phyloP scores from a whole-genome alignment of 2,329 filamentous ascomycete genomes.

The Claviceps humidiphila region DNA sequence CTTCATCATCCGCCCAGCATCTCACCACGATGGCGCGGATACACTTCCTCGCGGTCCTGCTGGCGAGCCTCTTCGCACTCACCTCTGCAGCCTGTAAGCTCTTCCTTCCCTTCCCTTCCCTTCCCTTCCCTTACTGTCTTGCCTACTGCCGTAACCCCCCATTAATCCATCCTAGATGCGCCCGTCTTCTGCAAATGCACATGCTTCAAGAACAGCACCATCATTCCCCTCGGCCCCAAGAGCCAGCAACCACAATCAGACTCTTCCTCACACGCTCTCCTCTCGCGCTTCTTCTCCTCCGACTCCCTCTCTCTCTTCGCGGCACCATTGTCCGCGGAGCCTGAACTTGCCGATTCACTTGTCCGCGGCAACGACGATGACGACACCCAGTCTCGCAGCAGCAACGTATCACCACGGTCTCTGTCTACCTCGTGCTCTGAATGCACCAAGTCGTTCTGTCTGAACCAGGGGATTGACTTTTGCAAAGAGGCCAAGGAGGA shows the following conservation, averaged over 20 bases:
- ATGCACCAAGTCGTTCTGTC: slow-evolving; percentile 53
- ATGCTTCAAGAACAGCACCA: slow-evolving; percentile 56
- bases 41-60: slow-evolving; percentile 22
- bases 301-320: slow-evolving; percentile 8
- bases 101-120: neutral
- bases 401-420: slow-evolving; percentile 17
- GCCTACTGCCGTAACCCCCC: neutral
- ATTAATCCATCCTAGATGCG: slow-evolving; percentile 30
- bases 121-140: neutral
- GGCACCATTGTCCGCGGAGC: slow-evolving; percentile 7
- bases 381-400: neutral
- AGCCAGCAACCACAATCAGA: slow-evolving; percentile 19
- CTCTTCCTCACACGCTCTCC: slow-evolving; percentile 9
- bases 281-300: slow-evolving; percentile 10
- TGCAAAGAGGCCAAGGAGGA: slow-evolving; percentile 49
- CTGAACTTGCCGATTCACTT: neutral
- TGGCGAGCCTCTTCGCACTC: slow-evolving; percentile 22
- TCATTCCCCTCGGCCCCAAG: slow-evolving; percentile 44
- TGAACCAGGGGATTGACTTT: slow-evolving; percentile 45
- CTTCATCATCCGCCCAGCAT: neutral
- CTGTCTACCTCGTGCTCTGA: slow-evolving; percentile 40
- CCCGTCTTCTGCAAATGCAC: slow-evolving; percentile 59
- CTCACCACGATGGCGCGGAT: slow-evolving; percentile 25
- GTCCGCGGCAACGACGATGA: neutral
- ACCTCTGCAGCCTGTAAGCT: slow-evolving; percentile 29